Conservation (phyloP, 768 basidiomycete genomes). For the Mycena leptocephala region DNA sequence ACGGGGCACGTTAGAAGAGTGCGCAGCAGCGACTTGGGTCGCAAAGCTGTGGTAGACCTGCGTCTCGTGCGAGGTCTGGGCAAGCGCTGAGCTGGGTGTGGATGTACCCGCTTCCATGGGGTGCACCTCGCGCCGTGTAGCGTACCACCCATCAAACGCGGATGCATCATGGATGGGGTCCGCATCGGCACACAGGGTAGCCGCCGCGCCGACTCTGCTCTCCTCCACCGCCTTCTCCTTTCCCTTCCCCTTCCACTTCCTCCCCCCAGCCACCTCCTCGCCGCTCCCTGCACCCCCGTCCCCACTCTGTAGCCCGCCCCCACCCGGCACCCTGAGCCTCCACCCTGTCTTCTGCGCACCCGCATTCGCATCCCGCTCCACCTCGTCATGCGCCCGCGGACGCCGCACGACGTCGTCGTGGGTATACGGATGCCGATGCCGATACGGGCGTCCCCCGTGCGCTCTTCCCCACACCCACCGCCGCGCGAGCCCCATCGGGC, state of each 20-base stretch:
- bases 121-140: background rate
- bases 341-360: too few species aligned
- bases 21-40: too few species aligned
- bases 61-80: too few species aligned
- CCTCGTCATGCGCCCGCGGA: background rate
- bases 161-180: background rate
- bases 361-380: background rate
- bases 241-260: background rate
- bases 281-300: background rate
- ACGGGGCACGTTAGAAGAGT: too few species aligned
- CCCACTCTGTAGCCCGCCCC: too few species aligned
- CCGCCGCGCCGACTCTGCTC: background rate
- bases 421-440: too few species aligned
- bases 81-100: too few species aligned
- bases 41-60: too few species aligned
- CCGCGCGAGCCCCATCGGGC: background rate
- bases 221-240: background rate
- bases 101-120: too few species aligned
- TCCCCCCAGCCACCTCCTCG: background rate
- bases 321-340: too few species aligned
- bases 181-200: background rate
- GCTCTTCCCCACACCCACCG: background rate
- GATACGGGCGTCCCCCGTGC: background rate
- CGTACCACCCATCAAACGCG: background rate
- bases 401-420: too few species aligned